These are phyloP conservation scores for Borovskyia barvae DNA, from an alignment of 208 protist species.

Conservation along the genomic window DNA sequence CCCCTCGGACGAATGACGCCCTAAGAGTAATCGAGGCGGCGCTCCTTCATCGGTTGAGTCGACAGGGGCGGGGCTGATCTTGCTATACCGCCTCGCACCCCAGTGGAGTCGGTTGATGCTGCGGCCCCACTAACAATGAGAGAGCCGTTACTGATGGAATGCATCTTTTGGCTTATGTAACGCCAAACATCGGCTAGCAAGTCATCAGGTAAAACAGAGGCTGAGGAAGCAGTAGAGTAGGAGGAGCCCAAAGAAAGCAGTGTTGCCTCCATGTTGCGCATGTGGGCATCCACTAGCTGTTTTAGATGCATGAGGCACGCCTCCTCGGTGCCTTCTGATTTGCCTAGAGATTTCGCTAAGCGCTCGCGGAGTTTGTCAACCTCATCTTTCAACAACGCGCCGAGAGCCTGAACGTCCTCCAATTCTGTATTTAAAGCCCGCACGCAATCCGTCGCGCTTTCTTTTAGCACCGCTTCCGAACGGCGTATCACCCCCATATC, in stretches of 20 bases:
- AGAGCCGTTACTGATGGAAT: slow-evolving; percentile 15
- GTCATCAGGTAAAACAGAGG: slow-evolving; percentile 6
- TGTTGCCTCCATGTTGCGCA: slow-evolving; percentile 54
- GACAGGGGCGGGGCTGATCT: too few relatives aligned
- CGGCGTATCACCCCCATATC: slow-evolving; percentile 65
- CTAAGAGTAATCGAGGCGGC: slow-evolving; percentile 33
- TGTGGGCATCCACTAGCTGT: slow-evolving; percentile 56
- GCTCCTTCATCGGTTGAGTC: slow-evolving; percentile 16
- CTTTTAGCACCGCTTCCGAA: slow-evolving; percentile 64
- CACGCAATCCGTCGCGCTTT: slow-evolving; percentile 70
- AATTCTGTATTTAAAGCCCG: slow-evolving; percentile 75
- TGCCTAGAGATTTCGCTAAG: slow-evolving; percentile 45
- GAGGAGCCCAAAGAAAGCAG: slow-evolving; percentile 26
- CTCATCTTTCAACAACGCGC: slow-evolving; percentile 60
- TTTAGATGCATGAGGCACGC: slow-evolving; percentile 66
- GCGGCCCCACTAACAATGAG: not conserved
- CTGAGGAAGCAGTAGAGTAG: not conserved
- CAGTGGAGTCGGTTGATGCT: not conserved
- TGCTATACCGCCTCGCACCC: too few relatives aligned
- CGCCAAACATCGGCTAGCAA: slow-evolving; percentile 29
- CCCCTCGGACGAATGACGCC: too few relatives aligned
- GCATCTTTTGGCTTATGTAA: slow-evolving; percentile 34
- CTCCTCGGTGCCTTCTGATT: slow-evolving; percentile 64
- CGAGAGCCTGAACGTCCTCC: slow-evolving; percentile 74
- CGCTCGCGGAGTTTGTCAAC: slow-evolving; percentile 58